Evolutionary conservation across 257 asterid genomes (phyloP).

Genomic region (Primulina tabacum): DNA sequence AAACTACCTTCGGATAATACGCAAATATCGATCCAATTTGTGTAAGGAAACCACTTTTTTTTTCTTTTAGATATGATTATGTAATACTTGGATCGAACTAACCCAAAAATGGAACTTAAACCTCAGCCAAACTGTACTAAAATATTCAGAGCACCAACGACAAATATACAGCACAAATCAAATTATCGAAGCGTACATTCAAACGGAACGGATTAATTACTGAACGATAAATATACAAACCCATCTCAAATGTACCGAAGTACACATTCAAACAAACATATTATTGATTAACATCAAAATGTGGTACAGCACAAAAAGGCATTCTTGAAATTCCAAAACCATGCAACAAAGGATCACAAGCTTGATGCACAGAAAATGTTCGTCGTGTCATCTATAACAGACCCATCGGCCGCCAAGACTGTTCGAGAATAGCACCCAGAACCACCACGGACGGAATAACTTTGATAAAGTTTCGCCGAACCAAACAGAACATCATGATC

Average conservation of each 20-base stretch:
- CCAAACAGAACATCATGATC: neutral
- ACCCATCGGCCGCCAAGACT: neutral
- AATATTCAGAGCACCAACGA: neutral
- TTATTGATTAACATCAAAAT: neutral
- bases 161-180: too few species aligned
- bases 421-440: neutral
- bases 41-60: too few species aligned
- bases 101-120: too few species aligned
- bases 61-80: too few species aligned
- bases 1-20: too few species aligned
- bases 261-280: neutral
- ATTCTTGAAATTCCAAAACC: neutral
- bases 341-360: neutral
- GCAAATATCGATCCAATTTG: too few species aligned
- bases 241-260: neutral
- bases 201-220: too few species aligned
- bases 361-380: neutral
- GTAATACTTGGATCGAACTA: too few species aligned
- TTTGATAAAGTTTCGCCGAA: neutral
- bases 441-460: neutral
- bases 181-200: too few species aligned
- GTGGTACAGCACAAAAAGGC: neutral
- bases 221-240: neutral
- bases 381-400: neutral
- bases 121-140: neutral